phyloP scores from a whole-genome alignment of 2,329 filamentous ascomycete species.

The Colletotrichum tropicale region DNA sequence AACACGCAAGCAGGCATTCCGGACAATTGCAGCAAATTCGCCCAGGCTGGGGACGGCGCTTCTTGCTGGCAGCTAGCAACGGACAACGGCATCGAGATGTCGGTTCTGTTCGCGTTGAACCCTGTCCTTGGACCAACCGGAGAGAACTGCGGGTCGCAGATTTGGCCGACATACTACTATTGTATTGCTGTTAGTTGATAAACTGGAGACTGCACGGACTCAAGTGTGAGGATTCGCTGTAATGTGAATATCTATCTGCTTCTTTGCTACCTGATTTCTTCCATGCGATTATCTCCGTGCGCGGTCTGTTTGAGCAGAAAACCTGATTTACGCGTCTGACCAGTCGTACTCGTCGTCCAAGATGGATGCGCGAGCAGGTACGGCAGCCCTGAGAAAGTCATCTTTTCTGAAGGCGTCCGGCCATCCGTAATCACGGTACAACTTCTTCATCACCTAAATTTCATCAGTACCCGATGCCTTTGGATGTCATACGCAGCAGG shows the following conservation, averaged over 20 bases:
- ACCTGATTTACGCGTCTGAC: neutral
- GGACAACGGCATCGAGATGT: neutral
- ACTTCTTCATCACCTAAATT: neutral
- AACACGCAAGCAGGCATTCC: neutral
- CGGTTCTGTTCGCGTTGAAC: neutral
- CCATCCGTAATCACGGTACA: constrained; percentile 4
- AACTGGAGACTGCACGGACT: neutral
- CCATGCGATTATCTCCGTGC: neutral
- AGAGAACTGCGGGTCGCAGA: constrained; percentile 26
- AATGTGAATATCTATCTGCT: neutral
- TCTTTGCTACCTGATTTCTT: neutral
- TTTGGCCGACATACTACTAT: constrained; percentile 27
- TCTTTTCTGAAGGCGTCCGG: neutral
- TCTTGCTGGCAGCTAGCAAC: neutral
- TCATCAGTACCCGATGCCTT: neutral
- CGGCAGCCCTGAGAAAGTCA: neutral
- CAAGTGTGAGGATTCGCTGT: neutral
- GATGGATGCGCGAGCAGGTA: neutral
- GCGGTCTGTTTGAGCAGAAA: neutral
- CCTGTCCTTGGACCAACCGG: constrained; percentile 20
- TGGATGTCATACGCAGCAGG: neutral
- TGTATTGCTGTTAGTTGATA: constrained; percentile 21
- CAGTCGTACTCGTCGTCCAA: neutral
- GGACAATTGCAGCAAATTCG: constrained; percentile 15
- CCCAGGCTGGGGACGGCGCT: neutral